Evolutionary conservation across 371 early-diverging fungal genomes (phyloP), one percentile per base, ranked within the genome.

Genomic region (Thermomucor indicae-seudaticae): DNA sequence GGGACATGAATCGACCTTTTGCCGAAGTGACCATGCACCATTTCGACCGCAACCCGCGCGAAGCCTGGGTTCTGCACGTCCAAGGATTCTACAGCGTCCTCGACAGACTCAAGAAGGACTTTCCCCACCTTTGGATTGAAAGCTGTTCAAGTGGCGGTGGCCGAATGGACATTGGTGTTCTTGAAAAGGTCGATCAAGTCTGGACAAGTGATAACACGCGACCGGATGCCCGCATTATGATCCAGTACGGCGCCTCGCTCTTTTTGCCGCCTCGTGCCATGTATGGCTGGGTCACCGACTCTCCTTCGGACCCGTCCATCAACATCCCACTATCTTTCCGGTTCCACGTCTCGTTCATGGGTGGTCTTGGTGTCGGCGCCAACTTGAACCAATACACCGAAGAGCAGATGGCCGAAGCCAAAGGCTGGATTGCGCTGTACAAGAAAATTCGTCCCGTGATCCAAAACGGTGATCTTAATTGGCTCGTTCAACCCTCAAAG

Each of bases 1-100:
- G 70, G 72, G 76, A 75, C 37, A 70, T 72, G 68, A 75, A 75
- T 20, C 47, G 76, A 16, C 69, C 72, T 5, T 55, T 72, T 14
- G 38, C 47, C 20, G 45, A 45, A 27, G 44, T 44, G 11, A 27
- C 51, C 2, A 51, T 53, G 49, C 47, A 43, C 19, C 6, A 48
- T 20, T 51, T 35, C n/a, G 19, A 56, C 25, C 48, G 51, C 35
- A 49, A 57, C 41, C 50, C 65, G 11, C 51, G 57, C 3, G 62
- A 58, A 16, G 62, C 63, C 5, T 67, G 62, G 63, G 39, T 56
- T 2, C 49, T 35, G 1, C 57, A 62, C 25, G 62, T 59, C 0
- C 30, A 40, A 1, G 44, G 46, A 1, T 65, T 59, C 8, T 56
- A 72, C 27, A 14, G 30, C 8, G 24, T 75, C 32, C 27, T 75